phyloP scores from a whole-genome alignment of 495 filamentous ascomycete species.

The Aspergillus campestris region DNA sequence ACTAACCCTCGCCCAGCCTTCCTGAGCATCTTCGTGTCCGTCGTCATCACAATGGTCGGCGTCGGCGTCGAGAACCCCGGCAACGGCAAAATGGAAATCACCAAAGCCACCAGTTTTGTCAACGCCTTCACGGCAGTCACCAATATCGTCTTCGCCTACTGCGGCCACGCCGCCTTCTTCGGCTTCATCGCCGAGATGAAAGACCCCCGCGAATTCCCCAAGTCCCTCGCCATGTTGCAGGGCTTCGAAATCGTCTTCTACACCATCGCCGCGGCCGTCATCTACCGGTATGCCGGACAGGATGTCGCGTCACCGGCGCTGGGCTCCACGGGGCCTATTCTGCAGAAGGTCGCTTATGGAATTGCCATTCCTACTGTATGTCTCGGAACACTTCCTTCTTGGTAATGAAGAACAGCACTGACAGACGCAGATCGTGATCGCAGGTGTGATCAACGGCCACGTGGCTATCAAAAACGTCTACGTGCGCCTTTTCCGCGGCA shows the following conservation, averaged over 20 bases:
- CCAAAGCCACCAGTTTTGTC: conserved; percentile 18
- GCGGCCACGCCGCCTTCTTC: conserved; percentile 63
- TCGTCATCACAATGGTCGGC: conserved; percentile 62
- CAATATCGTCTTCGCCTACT: conserved; percentile 34
- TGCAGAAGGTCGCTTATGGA: conserved; percentile 66
- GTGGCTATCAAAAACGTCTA: conserved; percentile 56
- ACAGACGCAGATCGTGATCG: conserved; percentile 18
- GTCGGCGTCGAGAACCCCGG: conserved; percentile 38
- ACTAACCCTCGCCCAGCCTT: conserved; percentile 28
- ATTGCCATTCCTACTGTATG: conserved; percentile 60
- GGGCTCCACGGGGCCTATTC: conserved; percentile 48
- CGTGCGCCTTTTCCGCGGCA: conserved; percentile 48
- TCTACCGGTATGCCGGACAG: conserved; percentile 62
- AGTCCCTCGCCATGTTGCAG: conserved; percentile 54
- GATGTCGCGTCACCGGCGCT: conserved; percentile 62
- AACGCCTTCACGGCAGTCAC: conserved; percentile 24
- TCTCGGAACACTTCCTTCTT: background rate
- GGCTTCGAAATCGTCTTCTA: conserved; percentile 58
- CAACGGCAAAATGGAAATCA: conserved; percentile 11
- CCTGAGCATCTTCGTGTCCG: conserved; percentile 57
- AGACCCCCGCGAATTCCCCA: conserved; percentile 53
- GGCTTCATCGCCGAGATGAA: conserved; percentile 68
- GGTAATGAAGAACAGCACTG: too few relatives aligned
- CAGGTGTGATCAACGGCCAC: conserved; percentile 52
- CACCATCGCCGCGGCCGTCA: conserved; percentile 30